A percentile compares a stretch with the other conserved stretches of the same genome.
Conservation (phyloP, 305 asterid species). For the Fraxinus angustifolia region DNA sequence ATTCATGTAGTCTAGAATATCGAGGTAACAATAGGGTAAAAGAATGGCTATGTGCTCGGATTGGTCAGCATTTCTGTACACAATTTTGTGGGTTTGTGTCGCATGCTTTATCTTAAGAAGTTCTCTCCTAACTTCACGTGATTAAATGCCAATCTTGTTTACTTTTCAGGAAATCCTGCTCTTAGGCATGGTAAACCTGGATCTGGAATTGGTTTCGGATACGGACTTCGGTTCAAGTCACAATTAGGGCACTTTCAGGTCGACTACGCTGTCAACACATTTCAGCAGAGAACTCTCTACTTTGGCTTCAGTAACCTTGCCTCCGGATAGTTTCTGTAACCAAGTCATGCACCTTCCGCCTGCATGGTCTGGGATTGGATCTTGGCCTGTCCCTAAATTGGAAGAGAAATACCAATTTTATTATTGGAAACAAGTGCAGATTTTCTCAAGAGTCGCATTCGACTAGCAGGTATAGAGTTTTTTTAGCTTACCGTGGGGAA, state of each 20-base stretch:
- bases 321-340: conserved; percentile 23
- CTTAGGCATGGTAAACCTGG: conserved; percentile 94
- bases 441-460: conserved; percentile 15
- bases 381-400: neutral
- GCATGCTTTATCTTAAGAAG: neutral
- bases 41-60: neutral
- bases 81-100: neutral
- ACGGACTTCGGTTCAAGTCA: conserved; percentile 76
- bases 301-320: conserved; percentile 72
- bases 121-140: neutral
- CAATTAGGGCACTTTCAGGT: conserved; percentile 75
- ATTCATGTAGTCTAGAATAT: neutral
- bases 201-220: conserved; percentile 72
- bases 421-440: conserved; percentile 14
- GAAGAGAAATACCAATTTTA: neutral
- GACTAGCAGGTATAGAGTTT: conserved; percentile 9
- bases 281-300: conserved; percentile 70
- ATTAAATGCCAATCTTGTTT: neutral
- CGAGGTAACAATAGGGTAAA: neutral
- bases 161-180: conserved; percentile 70
- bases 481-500: neutral
- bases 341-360: neutral
- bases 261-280: conserved; percentile 72
- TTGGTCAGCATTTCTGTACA: neutral
- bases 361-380: conserved; percentile 1